A percentile compares a stretch with the other conserved stretches of the same genome.
phyloP scores from a whole-genome alignment of 805 yeast species.

The Middelhovenomyces tepae region DNA sequence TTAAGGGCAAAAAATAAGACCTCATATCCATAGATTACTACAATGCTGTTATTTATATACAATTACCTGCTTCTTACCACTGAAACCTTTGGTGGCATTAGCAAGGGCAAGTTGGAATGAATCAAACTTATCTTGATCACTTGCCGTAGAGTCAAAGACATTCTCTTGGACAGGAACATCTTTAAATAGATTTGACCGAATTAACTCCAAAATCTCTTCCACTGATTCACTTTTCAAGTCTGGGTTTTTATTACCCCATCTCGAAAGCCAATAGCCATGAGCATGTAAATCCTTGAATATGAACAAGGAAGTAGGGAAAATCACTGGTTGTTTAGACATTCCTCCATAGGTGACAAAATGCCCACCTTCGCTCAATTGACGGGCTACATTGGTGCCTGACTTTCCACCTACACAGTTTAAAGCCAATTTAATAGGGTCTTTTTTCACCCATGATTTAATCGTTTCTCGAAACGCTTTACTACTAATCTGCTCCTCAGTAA shows the following conservation, averaged over 20 bases:
- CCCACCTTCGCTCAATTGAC: conserved; percentile 70
- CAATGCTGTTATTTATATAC: conserved; percentile 17
- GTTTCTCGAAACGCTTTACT: conserved; percentile 58
- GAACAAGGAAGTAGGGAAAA: conserved; percentile 79
- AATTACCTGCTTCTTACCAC: conserved; percentile 35
- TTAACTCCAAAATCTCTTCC: conserved; percentile 45
- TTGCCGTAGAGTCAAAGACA: conserved; percentile 28
- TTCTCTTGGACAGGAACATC: conserved; percentile 40
- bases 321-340: conserved; percentile 92
- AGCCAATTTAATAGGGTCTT: conserved; percentile 61
- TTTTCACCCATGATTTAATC: conserved; percentile 36
- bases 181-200: conserved; percentile 45
- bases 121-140: conserved; percentile 36
- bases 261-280: conserved; percentile 90
- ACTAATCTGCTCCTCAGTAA: conserved; percentile 78
- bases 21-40: not conserved
- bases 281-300: conserved; percentile 83
- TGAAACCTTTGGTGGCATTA: conserved; percentile 30
- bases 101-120: conserved; percentile 38
- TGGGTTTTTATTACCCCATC: conserved; percentile 51
- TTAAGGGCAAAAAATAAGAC: too few relatives aligned
- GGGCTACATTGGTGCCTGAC: conserved; percentile 69
- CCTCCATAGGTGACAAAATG: conserved; percentile 90
- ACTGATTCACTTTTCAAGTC: conserved; percentile 49
- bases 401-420: conserved; percentile 93